Base-by-base conservation (phyloP, 805 yeast species). In the Ogataea ganodermae region DNA sequence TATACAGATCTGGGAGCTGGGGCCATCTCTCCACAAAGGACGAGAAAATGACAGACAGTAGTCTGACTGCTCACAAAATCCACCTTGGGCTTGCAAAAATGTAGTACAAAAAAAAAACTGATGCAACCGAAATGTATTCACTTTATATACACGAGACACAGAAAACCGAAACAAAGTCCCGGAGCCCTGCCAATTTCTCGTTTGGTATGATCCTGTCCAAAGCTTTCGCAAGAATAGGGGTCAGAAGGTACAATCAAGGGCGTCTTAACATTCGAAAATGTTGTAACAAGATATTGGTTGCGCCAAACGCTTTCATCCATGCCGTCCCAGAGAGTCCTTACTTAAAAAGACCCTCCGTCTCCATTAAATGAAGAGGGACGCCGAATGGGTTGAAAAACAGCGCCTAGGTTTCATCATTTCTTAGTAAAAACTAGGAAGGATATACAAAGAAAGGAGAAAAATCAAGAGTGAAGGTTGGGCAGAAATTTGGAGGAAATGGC, bases 361-460 rank as follows among this genome's bases (percentile, higher is more conserved):
- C 54, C 39, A 35, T 27, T 13, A 40, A 37, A 44, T 42, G 49
- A 37, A 48, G 57, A 52, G 68, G 66, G 63, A 58, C 50, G 52
- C 60, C 56, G 63, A 74, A 53, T 58, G 67, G 51, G 66, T 61
- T 62, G 59, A 63, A 55, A 63, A 62, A 60, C 67, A 61, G 57
- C 79, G 82, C 82, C 76, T 74, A 76, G 79, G 68, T 69, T 74
- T 79, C 84, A 79, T 79, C 84, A 79, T 76, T 56, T 69, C 66
- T 60, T 72, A 74, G 69, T 76, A 75, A 78, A 79, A 79, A 81
- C 78, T 78, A 80, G 84, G 80, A 79, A 81, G 84, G 76, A 73
- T 80, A 77, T 77, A 73, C 63, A 38, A 67, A 66, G 63, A 62
- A 61, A 48, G 55, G 50, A 51, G 53, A 46, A 44, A 30, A 38